Evolutionary conservation across 225 moss, liverwort and hornwort genomes (phyloP).

Genomic region (Antitrichia curtipendula): DNA sequence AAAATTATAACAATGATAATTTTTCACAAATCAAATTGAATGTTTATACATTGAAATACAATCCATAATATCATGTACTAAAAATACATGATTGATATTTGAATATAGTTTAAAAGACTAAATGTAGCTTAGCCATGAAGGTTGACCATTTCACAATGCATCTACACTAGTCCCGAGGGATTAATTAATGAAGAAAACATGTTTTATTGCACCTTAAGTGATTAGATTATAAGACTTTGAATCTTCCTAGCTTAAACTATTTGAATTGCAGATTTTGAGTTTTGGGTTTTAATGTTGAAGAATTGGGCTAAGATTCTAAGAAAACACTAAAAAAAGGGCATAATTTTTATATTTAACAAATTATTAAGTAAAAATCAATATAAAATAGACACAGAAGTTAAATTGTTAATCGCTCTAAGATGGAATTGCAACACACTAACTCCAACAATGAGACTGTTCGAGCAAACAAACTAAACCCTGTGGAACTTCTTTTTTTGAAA

Average conservation of each 20-base stretch:
- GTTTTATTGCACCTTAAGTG: accelerated
- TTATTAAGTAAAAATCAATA: background rate
- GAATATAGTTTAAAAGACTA: background rate
- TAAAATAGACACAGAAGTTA: background rate
- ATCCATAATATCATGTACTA: background rate
- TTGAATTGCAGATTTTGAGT: background rate
- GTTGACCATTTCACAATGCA: background rate
- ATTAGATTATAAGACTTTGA: background rate
- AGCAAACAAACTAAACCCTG: accelerated
- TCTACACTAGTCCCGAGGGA: background rate
- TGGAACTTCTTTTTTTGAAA: background rate
- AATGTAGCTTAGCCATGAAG: background rate
- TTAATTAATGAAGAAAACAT: background rate
- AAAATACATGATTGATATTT: background rate
- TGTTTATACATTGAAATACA: background rate
- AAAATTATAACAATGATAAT: background rate
- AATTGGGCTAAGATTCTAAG: background rate
- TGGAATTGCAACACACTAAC: background rate
- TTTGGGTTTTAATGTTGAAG: background rate
- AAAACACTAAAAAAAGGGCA: background rate
- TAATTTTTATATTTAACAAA: background rate
- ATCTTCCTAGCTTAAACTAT: background rate
- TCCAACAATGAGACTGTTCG: background rate
- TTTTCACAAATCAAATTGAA: background rate
- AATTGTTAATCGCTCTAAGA: background rate